Evolutionary conservation across 148 eudicot genomes (phyloP).

Genomic region (Chenopodium album): DNA sequence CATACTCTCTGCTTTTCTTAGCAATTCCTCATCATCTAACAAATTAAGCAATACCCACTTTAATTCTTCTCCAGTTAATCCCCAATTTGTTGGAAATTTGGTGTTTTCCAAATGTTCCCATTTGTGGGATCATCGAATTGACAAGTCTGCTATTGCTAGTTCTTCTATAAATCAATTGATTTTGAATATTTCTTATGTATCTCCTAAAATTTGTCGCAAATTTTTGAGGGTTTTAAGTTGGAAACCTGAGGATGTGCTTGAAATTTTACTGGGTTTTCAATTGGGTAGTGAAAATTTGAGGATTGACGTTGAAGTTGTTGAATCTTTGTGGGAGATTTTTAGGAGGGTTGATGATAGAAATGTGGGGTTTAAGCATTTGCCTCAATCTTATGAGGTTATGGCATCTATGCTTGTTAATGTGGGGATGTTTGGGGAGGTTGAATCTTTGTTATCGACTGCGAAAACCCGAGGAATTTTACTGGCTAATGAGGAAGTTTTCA

Average conservation of each 20-base stretch:
- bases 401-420: slow-evolving; percentile 50
- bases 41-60: slow-evolving; percentile 28
- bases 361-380: slow-evolving; percentile 50
- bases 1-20: slow-evolving; percentile 4
- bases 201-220: slow-evolving; percentile 55
- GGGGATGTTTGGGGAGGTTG: slow-evolving; percentile 54
- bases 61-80: slow-evolving; percentile 23
- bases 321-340: slow-evolving; percentile 66
- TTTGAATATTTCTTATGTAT: slow-evolving; percentile 41
- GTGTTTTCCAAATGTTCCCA: slow-evolving; percentile 24
- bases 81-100: slow-evolving; percentile 29
- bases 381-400: slow-evolving; percentile 56
- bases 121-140: slow-evolving; percentile 28
- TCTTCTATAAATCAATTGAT: slow-evolving; percentile 44
- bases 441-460: slow-evolving; percentile 46
- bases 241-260: slow-evolving; percentile 55
- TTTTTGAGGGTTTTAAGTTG: slow-evolving; percentile 41
- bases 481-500: slow-evolving; percentile 57
- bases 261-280: slow-evolving; percentile 54
- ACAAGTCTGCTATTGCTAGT: slow-evolving; percentile 6
- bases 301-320: slow-evolving; percentile 42
- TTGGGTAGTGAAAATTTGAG: slow-evolving; percentile 26
- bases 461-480: slow-evolving; percentile 51
- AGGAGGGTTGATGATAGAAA: slow-evolving; percentile 42
- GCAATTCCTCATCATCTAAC: slow-evolving; percentile 12